Evolutionary conservation across 2,329 filamentous ascomycete genomes (phyloP), one percentile per base, ranked within the genome.

Genomic region (Microthyrium microscopicum): DNA sequence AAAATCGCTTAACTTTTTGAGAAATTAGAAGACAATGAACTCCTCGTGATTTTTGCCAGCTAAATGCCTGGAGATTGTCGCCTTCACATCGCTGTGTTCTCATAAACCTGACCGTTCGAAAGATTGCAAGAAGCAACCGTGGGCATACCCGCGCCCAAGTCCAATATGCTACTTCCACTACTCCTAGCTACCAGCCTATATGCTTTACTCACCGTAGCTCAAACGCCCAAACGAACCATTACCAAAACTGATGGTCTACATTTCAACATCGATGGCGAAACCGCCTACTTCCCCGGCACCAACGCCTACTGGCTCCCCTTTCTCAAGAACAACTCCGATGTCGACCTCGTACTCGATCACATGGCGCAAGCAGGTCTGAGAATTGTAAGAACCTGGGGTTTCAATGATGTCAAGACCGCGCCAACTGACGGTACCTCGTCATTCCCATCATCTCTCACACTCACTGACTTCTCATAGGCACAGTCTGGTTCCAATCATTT

Each of bases 371-470:
- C 67, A 3, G 67, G 68, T 1, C 60, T 66, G 39, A 70, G 68
- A 46, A 64, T 74, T 38, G 54, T 73, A 21, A 60, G 71, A 12
- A 58, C 73, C 30, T 73, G 70, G 70, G 68, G 69, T 4, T 75
- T 75, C 55, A 72, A 72, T 51, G 68, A 73, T 41, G 65, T 70
- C 11, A 65, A 60, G 28, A 50, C 52, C 24, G 48, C 51, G 5
- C 41, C 42, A 13, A 17, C 25, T 7, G 18, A 20, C 21, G 33
- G 36, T 39, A 20, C 11, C 7, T 37, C 8, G n/a, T 11, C 32
- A 5, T 34, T n/a, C 11, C 6, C 7, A 3, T 17, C 15, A 20
- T n/a, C 5, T 9, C 4, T 15, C 28, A 22, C 26, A 29, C 39
- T 55, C 8, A 55, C 55, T 4, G 17, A 22, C 5, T 11, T 9